Base-by-base conservation (phyloP, 306 rosid species). In the Trifolium repens region DNA sequence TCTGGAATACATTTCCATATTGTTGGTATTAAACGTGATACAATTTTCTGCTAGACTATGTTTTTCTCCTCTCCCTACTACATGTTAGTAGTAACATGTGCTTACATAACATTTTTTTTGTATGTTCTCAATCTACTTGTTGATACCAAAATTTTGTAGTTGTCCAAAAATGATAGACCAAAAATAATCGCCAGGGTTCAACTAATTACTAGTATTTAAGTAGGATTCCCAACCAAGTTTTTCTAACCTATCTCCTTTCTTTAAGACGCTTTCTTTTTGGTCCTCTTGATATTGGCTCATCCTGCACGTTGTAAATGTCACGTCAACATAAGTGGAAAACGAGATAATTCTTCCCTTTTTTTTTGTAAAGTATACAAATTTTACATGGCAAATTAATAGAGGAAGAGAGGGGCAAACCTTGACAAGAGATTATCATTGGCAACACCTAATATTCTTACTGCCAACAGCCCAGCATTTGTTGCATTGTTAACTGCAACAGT, bases 401-500 rank as follows among this genome's bases (percentile, higher is more conserved):
- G 39, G 30, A 40, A 19, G 74, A 70, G 49, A 70, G 69, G 8
- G 16, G 34, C 19, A 13, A 74, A 91, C 98, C 96, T 94, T 64
- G 90, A 83, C 26, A 57, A 34, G 68, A 90, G 86, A 73, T 81
- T 72, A 15, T 80, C 39, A 72, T 88, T 67, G 10, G 74, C 63
- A 49, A 82, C 72, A 9, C 86, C 90, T 78, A 90, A 81, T 9
- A 88, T 87, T 83, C 96, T 82, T 44, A 82, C 86, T 4, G 91
- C 96, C 17, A 88, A 82, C 69, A 90, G 71, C 58, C 91, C 98
- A 53, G 96, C 98, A 69, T 94, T 91, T 37, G 94, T 85, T 12
- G 97, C 88, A 37, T 94, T 94, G 75, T 94, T 85, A 67, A 94
- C 79, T 52, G 96, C 98, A 42, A 94, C 91, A 27, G 94, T 86